phyloP scores from a whole-genome alignment of 1,284 basidiomycete species.

The Ustilago esculenta region DNA sequence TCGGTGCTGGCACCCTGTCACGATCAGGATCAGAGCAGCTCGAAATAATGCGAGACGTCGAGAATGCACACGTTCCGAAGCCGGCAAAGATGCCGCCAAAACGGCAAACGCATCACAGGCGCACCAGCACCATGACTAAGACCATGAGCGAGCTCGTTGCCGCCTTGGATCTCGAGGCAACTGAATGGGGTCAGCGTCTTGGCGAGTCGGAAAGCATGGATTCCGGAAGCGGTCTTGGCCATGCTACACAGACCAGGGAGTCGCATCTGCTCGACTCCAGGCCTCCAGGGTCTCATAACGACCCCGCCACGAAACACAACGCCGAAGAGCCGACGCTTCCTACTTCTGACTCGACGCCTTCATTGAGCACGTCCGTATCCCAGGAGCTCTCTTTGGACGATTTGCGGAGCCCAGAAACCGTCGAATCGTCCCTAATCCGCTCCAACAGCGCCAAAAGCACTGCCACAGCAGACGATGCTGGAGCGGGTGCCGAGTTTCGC shows the following conservation, averaged over 20 bases:
- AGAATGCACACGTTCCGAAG: not conserved
- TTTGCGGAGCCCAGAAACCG: slow-evolving; percentile 13
- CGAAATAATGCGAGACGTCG: not conserved
- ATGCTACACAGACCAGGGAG: not conserved
- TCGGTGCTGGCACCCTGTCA: slow-evolving; percentile 8
- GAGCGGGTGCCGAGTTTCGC: slow-evolving; percentile 8
- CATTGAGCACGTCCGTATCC: slow-evolving; percentile 26
- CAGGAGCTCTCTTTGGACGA: slow-evolving; percentile 20
- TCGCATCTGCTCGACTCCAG: slow-evolving; percentile 1
- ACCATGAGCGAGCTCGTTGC: slow-evolving; percentile 44
- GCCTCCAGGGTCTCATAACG: not conserved
- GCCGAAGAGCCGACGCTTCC: too few relatives aligned
- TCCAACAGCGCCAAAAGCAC: slow-evolving; percentile 8
- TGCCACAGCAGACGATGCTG: slow-evolving; percentile 3
- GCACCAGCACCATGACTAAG: slow-evolving; percentile 26
- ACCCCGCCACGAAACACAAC: too few relatives aligned
- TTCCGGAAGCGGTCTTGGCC: not conserved
- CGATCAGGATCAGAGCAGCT: slow-evolving; percentile 3
- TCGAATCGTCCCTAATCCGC: slow-evolving; percentile 19
- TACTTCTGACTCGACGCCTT: slow-evolving; percentile 20
- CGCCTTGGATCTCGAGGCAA: slow-evolving; percentile 37
- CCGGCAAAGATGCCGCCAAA: not conserved
- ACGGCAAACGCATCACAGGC: slow-evolving; percentile 7
- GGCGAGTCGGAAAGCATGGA: slow-evolving; percentile 1
- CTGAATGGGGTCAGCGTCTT: slow-evolving; percentile 11